A percentile compares a stretch with the other conserved stretches of the same genome.
phyloP scores from a whole-genome alignment of 805 yeast genomes.

The Diddensiella transvaalensis region DNA sequence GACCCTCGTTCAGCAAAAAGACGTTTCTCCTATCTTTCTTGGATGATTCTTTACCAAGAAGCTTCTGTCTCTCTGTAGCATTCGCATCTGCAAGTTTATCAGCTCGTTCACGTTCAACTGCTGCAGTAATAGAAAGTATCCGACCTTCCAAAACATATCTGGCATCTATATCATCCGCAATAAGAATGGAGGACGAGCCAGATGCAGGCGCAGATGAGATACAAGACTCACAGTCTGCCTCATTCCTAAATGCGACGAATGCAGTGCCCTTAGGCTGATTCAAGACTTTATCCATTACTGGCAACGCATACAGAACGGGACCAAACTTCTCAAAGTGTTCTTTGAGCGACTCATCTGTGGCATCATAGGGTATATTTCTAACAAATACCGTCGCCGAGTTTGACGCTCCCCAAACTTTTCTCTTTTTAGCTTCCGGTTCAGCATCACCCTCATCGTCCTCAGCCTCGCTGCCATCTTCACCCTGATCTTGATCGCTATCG shows the following conservation, averaged over 20 bases:
- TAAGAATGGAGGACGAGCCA: slow-evolving; percentile 54
- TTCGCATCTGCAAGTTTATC: slow-evolving; percentile 66
- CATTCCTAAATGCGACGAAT: slow-evolving; percentile 76
- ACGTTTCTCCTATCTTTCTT: slow-evolving; percentile 81
- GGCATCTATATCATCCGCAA: slow-evolving; percentile 90
- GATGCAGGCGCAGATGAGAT: slow-evolving; percentile 73
- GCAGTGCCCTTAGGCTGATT: slow-evolving; percentile 93
- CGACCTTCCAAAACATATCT: slow-evolving; percentile 88
- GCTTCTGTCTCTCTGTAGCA: slow-evolving; percentile 66
- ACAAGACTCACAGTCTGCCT: slow-evolving; percentile 64
- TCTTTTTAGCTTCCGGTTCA: slow-evolving; percentile 26
- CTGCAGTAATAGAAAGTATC: slow-evolving; percentile 73
- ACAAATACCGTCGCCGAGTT: slow-evolving; percentile 64
- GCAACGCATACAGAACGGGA: slow-evolving; percentile 84
- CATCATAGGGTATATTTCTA: slow-evolving; percentile 92
- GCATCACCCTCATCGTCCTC: slow-evolving; percentile 33
- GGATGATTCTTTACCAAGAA: slow-evolving; percentile 73
- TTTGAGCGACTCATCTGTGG: slow-evolving; percentile 70
- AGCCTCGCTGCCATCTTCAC: slow-evolving; percentile 37
- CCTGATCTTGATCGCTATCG: slow-evolving; percentile 38
- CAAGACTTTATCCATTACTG: slow-evolving; percentile 81
- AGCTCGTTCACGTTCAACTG: slow-evolving; percentile 87
- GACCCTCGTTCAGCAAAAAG: slow-evolving; percentile 88
- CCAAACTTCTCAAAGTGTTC: slow-evolving; percentile 86
- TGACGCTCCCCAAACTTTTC: slow-evolving; percentile 31